phyloP scores from a whole-genome alignment of 768 basidiomycete species.

The Suillus sp. region DNA sequence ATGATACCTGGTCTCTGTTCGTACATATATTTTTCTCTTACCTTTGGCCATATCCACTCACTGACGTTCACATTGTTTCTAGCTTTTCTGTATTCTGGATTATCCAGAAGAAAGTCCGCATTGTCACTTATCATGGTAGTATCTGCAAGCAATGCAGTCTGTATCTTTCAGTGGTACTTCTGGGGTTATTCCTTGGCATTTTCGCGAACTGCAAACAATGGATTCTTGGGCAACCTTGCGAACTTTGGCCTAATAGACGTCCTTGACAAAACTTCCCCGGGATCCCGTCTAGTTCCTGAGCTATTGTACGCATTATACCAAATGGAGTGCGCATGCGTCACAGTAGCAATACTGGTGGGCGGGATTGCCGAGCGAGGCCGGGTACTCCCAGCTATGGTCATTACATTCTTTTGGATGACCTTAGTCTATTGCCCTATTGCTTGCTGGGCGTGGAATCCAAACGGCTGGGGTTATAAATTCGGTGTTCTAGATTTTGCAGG shows the following conservation, averaged over 20 bases:
- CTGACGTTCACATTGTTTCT: constrained; percentile 12
- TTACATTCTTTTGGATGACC: constrained; percentile 85
- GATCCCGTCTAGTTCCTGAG: constrained; percentile 78
- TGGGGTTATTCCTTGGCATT: constrained; percentile 88
- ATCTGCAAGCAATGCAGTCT: constrained; percentile 70
- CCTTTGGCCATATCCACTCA: constrained; percentile 9
- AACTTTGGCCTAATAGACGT: constrained; percentile 79
- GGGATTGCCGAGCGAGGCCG: constrained; percentile 87
- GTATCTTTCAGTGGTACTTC: constrained; percentile 81
- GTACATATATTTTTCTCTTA: constrained; percentile 13
- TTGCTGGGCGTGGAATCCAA: constrained; percentile 78
- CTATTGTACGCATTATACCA: constrained; percentile 86
- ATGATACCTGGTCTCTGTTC: constrained; percentile 77
- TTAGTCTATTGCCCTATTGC: constrained; percentile 88
- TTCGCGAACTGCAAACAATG: constrained; percentile 71
- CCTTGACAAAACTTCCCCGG: constrained; percentile 69
- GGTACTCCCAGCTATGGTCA: constrained; percentile 77
- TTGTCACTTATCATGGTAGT: constrained; percentile 75
- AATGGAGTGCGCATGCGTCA: constrained; percentile 85
- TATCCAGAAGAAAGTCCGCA: constrained; percentile 71
- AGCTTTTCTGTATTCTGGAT: constrained; percentile 77
- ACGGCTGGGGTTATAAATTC: constrained; percentile 85
- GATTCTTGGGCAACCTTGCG: constrained; percentile 78
- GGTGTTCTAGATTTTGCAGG: constrained; percentile 93
- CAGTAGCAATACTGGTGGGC: constrained; percentile 73